Evolutionary conservation across 2,329 filamentous ascomycete species (phyloP).

Genomic region (Colletotrichum gloeosporioides): DNA sequence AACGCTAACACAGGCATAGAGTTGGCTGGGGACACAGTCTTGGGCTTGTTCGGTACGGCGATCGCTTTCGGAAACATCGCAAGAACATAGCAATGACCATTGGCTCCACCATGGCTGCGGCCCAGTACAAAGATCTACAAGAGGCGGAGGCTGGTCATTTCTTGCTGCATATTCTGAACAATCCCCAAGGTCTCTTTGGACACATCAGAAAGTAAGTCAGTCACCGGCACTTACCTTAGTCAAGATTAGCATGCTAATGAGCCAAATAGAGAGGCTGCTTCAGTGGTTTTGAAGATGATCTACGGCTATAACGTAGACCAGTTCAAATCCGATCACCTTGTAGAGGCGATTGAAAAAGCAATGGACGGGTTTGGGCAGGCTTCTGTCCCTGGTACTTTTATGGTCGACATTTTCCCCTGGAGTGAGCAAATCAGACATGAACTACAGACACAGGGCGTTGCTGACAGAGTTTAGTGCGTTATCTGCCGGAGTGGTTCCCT

Average conservation of each 20-base stretch:
- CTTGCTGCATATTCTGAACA: constrained; percentile 43
- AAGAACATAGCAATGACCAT: constrained; percentile 48
- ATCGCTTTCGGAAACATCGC: constrained; percentile 43
- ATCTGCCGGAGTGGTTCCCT: constrained; percentile 20
- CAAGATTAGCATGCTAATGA: fast-evolving
- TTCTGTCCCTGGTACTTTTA: background rate
- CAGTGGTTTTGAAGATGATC: background rate
- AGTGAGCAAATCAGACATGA: background rate
- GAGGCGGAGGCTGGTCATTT: constrained; percentile 49
- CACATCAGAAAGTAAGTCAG: constrained; percentile 46
- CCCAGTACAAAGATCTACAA: constrained; percentile 44
- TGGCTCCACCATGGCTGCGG: constrained; percentile 42
- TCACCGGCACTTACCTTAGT: background rate
- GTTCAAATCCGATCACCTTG: background rate
- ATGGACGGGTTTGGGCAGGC: background rate
- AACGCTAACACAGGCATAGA: background rate
- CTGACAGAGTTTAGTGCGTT: constrained; percentile 26
- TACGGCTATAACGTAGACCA: background rate
- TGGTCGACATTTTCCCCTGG: constrained; percentile 17
- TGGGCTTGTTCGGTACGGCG: constrained; percentile 39
- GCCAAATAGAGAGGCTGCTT: background rate
- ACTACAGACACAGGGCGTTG: fast-evolving
- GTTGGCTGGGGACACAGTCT: constrained; percentile 40
- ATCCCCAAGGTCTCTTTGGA: constrained; percentile 38
- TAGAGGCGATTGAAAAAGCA: background rate